Evolutionary conservation across 2,329 filamentous ascomycete species (phyloP), one percentile per base, ranked within the genome.

Genomic region (Xylaria sp.): DNA sequence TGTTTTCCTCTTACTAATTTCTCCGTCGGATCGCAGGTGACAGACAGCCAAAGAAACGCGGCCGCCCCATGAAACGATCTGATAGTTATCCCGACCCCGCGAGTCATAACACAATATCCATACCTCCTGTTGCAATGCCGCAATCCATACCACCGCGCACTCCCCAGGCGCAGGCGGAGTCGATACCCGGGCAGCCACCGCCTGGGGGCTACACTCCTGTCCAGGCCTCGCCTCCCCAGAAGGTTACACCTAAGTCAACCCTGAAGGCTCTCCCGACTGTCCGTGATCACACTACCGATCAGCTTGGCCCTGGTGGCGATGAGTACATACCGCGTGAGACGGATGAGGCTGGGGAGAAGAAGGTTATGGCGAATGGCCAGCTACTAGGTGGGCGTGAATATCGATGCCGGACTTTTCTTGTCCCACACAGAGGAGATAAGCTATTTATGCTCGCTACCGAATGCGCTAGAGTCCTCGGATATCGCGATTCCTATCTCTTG

Each of bases 361-460:
- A 99, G 85, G 94, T 98, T 29, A 90, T 93, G 79, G 80, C 86
- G 25, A 93, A 94, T 75, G 96, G 96, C 48, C 91, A 94, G 76
- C 89, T 94, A 25, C 86, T 92, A 32, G 94, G 94, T 69, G 89
- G 88, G 25, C 92, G 96, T 75, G 92, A 95, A 77, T 99, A 98
- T 83, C 90, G 92, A 79, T 98, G 95, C 81, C 88, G 94, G 71
- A 98, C 95, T 0, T 99, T 99, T 79, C 89, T 93, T 72, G 94
- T 99, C 3, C 94, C 95, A 21, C 91, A 97, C 76, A 87, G 96
- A 74, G 94, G 93, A 32, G 91, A 97, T 73, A 98, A 98, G 81
- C 87, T 98, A 5, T 99, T 98, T 82, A 99, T 99, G 96, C 88
- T 99, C 61, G 96, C 96, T 42, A 99, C 96, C 18, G 96, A 99